These are phyloP conservation scores for Phytophthora pseudosyringae DNA, from an alignment of 352 stramenopile genomes.

Conservation along the genomic window DNA sequence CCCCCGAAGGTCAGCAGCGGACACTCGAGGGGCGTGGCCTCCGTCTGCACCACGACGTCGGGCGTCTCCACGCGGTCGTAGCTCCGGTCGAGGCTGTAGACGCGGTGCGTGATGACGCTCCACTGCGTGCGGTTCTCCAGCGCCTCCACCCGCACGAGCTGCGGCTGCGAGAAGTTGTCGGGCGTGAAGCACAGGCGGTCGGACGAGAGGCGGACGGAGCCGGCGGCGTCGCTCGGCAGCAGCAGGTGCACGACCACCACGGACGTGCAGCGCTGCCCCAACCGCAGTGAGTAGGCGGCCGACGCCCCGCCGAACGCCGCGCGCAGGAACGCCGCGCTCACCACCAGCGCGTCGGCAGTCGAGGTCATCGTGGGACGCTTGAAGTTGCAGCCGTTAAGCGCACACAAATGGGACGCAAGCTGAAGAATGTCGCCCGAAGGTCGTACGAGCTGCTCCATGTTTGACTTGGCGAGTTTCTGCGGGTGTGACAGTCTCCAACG, in stretches of 20 bases:
- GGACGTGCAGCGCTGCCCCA: slow-evolving; percentile 63
- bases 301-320: slow-evolving; percentile 63
- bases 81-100: slow-evolving; percentile 72
- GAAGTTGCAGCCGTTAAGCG: slow-evolving; percentile 14
- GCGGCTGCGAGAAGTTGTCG: slow-evolving; percentile 56
- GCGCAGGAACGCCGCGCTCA: slow-evolving; percentile 61
- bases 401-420: slow-evolving; percentile 15
- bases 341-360: slow-evolving; percentile 32
- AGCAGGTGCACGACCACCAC: slow-evolving; percentile 76
- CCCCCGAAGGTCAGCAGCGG: slow-evolving; percentile 59
- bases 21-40: slow-evolving; percentile 39
- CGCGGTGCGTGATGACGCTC: slow-evolving; percentile 61
- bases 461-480: slow-evolving; percentile 20
- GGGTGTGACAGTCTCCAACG: slow-evolving; percentile 31
- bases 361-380: neutral
- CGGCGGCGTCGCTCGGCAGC: slow-evolving; percentile 49
- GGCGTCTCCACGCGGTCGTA: slow-evolving; percentile 61
- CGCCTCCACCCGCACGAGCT: slow-evolving; percentile 70
- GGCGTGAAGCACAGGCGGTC: slow-evolving; percentile 80
- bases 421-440: slow-evolving; percentile 13
- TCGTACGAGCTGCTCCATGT: neutral
- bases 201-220: slow-evolving; percentile 58
- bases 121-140: slow-evolving; percentile 51
- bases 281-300: slow-evolving; percentile 63
- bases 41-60: slow-evolving; percentile 57